Base-by-base conservation (phyloP, 2,329 filamentous ascomycete genomes). In the Colletotrichum horii region DNA sequence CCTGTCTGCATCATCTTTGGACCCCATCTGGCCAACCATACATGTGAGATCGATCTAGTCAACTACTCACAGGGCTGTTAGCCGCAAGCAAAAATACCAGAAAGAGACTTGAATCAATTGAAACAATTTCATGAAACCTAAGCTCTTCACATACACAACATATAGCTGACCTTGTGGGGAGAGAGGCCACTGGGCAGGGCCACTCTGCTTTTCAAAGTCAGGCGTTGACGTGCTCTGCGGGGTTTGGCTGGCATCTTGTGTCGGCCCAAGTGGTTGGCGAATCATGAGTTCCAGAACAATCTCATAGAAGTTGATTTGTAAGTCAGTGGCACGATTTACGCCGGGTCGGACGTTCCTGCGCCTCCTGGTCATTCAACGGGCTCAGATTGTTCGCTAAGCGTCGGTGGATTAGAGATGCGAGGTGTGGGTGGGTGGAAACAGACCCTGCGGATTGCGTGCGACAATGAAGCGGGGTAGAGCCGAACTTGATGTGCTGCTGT, bases 371-470 rank as follows among this genome's bases (percentile, higher is more conserved):
- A 66, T 60, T 65, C 61, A 67, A 72, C 8, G 9, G 61, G 30
- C 34, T 32, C 2, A 6, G 15, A 62, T 28, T 22, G 34, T 24
- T 55, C 55, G 69, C 32, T 11, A 56, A 28, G 30, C 8, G 62
- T 7, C n/a, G 11, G 62, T 19, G 30, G 22, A 58, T 24, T 52
- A 22, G 19, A 32, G 24, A 34, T 36, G 56, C 15, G 9, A 73
- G 14, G 30, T 60, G 73, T 73, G 70, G 73, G 62, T 75, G 64
- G 34, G 73, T 75, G 70, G 70, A 64, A 73, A 66, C 28, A 4
- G 26, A 48, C 12, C 38, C 56, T 58, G 32, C 36, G 38, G 64
- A 75, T 68, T 58, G 69, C 73, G 69, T 67, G 34, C 48, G 58
- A 15, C 7, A 0, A 8, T 24, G 56, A 24, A 52, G 74, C 70